Evolutionary conservation across 2,329 filamentous ascomycete genomes (phyloP).

Genomic region (Chaetomiaceae sp.): DNA sequence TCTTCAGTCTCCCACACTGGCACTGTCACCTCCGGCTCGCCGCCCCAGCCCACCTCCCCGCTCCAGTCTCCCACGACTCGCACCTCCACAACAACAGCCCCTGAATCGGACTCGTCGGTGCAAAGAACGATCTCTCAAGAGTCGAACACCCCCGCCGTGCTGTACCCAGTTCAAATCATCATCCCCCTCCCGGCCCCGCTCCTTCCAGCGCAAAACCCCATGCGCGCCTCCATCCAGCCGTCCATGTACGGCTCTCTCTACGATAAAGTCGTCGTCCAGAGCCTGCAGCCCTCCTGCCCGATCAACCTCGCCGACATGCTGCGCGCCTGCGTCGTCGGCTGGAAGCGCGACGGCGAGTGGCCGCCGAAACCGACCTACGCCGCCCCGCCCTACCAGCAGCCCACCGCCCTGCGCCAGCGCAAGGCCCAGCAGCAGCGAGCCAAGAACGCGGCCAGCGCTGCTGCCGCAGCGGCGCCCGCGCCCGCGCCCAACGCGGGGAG

Average conservation of each 20-base stretch:
- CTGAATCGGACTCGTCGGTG: conserved; percentile 20
- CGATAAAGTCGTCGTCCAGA: conserved; percentile 78
- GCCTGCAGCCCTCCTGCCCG: conserved; percentile 76
- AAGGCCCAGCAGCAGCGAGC: conserved; percentile 16
- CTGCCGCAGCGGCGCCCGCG: not conserved
- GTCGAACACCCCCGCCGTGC: conserved; percentile 12
- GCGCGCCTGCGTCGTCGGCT: conserved; percentile 75
- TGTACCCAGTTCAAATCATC: conserved; percentile 54
- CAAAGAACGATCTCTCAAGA: conserved; percentile 13
- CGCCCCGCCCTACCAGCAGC: conserved; percentile 29
- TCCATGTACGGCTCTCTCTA: conserved; percentile 77
- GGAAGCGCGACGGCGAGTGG: conserved; percentile 94
- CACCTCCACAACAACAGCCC: conserved; percentile 24
- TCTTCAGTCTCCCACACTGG: conserved; percentile 29
- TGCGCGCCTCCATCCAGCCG: conserved; percentile 72
- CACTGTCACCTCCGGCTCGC: conserved; percentile 13
- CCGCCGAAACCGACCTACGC: conserved; percentile 52
- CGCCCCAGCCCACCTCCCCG: conserved; percentile 18
- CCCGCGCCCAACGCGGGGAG: not conserved
- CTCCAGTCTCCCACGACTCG: conserved; percentile 28
- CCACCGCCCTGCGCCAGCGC: conserved; percentile 29
- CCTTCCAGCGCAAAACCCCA: conserved; percentile 66
- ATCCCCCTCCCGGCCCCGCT: conserved; percentile 70
- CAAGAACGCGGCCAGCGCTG: conserved; percentile 27
- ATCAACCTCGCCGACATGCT: conserved; percentile 83